Conservation (phyloP, 2,329 filamentous ascomycete genomes). For the Cercospora sp. region DNA sequence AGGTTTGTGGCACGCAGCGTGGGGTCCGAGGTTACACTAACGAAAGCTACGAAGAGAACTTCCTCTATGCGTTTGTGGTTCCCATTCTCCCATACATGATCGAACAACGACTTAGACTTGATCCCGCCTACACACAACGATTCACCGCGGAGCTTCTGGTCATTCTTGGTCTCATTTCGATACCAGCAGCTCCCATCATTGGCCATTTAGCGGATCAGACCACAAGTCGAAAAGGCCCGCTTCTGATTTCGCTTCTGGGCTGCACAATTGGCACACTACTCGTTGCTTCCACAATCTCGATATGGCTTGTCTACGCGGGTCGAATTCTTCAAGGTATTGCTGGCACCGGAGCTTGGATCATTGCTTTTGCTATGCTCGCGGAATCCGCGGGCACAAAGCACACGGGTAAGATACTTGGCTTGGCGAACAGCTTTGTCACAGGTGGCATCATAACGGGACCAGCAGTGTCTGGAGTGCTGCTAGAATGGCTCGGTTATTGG, state of each 20-base stretch:
- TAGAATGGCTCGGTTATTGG: conserved; percentile 28
- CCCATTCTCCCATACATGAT: conserved; percentile 28
- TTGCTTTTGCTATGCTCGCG: conserved; percentile 25
- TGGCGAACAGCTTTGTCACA: conserved; percentile 20
- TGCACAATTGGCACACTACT: conserved; percentile 23
- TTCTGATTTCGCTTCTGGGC: conserved; percentile 21
- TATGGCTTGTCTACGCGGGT: conserved; percentile 21
- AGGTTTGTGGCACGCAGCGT: conserved; percentile 6
- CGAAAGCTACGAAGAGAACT: conserved; percentile 18
- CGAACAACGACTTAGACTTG: conserved; percentile 18
- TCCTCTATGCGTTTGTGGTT: conserved; percentile 26
- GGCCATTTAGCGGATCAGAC: conserved; percentile 24
- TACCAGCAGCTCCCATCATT: conserved; percentile 35
- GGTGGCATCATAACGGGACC: conserved; percentile 23
- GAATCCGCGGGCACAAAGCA: conserved; percentile 21
- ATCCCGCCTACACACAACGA: conserved; percentile 22
- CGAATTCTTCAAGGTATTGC: conserved; percentile 24
- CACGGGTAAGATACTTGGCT: conserved; percentile 23
- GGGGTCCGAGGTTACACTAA: neutral
- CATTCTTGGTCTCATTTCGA: conserved; percentile 49
- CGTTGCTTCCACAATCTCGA: conserved; percentile 19
- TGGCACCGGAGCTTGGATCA: conserved; percentile 24
- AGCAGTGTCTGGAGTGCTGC: conserved; percentile 15
- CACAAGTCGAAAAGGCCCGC: conserved; percentile 18
- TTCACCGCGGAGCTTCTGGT: conserved; percentile 23